phyloP scores from a whole-genome alignment of 2,329 filamentous ascomycete species.

The Didymellaceae sp. region DNA sequence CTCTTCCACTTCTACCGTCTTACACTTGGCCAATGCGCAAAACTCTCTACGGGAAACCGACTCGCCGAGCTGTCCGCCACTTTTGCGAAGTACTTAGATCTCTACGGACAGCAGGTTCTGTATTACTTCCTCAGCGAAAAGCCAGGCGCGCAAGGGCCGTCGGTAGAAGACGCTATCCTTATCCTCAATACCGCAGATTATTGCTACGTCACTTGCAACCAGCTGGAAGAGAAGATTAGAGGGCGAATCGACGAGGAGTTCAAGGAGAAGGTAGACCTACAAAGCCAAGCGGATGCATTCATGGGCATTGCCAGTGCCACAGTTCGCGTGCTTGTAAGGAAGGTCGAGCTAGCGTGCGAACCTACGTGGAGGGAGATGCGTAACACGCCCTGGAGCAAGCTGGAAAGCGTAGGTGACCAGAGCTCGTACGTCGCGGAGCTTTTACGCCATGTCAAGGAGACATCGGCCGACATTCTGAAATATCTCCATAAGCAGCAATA shows the following conservation, averaged over 20 bases:
- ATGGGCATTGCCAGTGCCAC: constrained; percentile 91
- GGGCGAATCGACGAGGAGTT: constrained; percentile 84
- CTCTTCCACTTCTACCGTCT: constrained; percentile 97
- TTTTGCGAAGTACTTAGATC: constrained; percentile 90
- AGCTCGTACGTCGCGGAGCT: constrained; percentile 90
- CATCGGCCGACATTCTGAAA: constrained; percentile 75
- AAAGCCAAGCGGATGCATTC: constrained; percentile 92
- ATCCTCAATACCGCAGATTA: constrained; percentile 98
- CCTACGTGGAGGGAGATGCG: constrained; percentile 95
- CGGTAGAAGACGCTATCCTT: constrained; percentile 78
- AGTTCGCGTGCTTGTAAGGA: constrained; percentile 81
- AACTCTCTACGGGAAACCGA: constrained; percentile 88
- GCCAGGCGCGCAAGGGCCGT: constrained; percentile 60
- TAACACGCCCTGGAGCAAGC: constrained; percentile 91
- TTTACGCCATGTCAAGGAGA: constrained; percentile 72
- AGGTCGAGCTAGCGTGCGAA: constrained; percentile 82
- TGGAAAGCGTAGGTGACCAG: constrained; percentile 92
- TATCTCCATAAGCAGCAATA: constrained; percentile 90
- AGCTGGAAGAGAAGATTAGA: constrained; percentile 94
- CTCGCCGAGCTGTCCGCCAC: constrained; percentile 84
- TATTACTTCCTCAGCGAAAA: constrained; percentile 72
- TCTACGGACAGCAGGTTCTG: constrained; percentile 92
- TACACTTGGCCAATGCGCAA: constrained; percentile 91
- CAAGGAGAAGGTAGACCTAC: constrained; percentile 77
- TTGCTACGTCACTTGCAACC: constrained; percentile 90